Evolutionary conservation across 345 rosid species (phyloP).

Genomic region (Firmiana major): DNA sequence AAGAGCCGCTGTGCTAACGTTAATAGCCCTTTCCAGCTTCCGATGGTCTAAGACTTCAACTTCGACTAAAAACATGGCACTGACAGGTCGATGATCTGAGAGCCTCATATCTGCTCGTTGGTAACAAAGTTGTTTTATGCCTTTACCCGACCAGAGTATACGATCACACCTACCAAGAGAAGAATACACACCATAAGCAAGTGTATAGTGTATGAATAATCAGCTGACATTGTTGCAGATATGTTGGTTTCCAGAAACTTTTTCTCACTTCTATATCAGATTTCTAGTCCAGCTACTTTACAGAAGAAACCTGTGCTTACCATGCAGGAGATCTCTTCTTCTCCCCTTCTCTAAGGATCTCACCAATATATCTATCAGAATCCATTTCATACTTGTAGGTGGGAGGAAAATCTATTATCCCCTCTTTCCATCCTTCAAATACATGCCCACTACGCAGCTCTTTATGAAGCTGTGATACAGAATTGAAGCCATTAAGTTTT

Average conservation of each 20-base stretch:
- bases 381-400: constrained; percentile 90
- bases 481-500: not conserved
- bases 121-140: constrained; percentile 73
- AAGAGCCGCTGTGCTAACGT: constrained; percentile 59
- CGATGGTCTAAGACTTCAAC: constrained; percentile 82
- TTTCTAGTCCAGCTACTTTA: not conserved
- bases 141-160: constrained; percentile 82
- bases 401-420: constrained; percentile 75
- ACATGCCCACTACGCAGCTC: constrained; percentile 75
- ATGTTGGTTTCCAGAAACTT: not conserved
- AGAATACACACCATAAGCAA: not conserved
- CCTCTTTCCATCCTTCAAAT: constrained; percentile 94
- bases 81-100: constrained; percentile 94
- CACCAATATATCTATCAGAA: constrained; percentile 78
- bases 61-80: constrained; percentile 60
- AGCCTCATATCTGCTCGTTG: constrained; percentile 52
- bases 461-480: constrained; percentile 54
- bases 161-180: constrained; percentile 73
- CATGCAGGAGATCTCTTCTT: constrained; percentile 98
- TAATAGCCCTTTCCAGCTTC: constrained; percentile 75
- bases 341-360: constrained; percentile 73
- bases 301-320: constrained; percentile 30
- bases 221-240: not conserved
- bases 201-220: not conserved
- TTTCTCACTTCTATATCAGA: not conserved